phyloP scores from a whole-genome alignment of 108 stramenopile genomes.

The Hondaea fermentalgiana region DNA sequence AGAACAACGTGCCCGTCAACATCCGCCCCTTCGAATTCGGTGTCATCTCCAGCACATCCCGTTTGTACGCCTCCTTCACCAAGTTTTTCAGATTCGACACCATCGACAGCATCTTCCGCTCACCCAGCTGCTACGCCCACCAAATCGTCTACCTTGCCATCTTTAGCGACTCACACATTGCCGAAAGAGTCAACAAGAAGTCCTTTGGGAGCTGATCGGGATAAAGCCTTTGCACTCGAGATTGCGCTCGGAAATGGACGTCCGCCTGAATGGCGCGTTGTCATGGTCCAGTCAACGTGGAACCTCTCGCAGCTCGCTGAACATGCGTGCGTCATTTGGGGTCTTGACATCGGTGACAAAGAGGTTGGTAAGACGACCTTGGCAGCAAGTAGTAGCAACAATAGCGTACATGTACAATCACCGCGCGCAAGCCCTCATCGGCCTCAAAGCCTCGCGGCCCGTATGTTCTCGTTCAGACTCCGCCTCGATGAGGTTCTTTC shows the following conservation, averaged over 20 bases:
- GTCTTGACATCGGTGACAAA: background rate
- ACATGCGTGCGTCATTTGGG: background rate
- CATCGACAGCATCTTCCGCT: too few relatives aligned
- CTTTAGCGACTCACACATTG: background rate
- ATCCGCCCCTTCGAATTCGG: too few relatives aligned
- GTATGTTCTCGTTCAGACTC: background rate
- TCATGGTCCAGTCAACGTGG: background rate
- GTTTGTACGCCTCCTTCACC: too few relatives aligned
- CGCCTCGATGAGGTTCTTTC: background rate
- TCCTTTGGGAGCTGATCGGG: background rate
- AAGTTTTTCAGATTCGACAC: too few relatives aligned
- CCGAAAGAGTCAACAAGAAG: background rate
- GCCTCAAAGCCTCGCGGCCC: background rate
- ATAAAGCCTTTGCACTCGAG: background rate
- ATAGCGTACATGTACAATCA: too few relatives aligned
- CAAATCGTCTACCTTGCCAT: background rate
- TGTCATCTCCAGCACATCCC: too few relatives aligned
- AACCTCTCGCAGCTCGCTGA: background rate
- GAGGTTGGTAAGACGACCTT: too few relatives aligned
- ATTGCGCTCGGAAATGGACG: background rate
- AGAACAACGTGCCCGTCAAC: too few relatives aligned
- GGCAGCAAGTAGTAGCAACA: too few relatives aligned
- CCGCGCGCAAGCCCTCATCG: too few relatives aligned
- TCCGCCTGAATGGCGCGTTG: background rate
- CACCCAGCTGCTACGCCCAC: too few relatives aligned